Conservation (phyloP, 768 basidiomycete genomes). For the Mycena latifolia region DNA sequence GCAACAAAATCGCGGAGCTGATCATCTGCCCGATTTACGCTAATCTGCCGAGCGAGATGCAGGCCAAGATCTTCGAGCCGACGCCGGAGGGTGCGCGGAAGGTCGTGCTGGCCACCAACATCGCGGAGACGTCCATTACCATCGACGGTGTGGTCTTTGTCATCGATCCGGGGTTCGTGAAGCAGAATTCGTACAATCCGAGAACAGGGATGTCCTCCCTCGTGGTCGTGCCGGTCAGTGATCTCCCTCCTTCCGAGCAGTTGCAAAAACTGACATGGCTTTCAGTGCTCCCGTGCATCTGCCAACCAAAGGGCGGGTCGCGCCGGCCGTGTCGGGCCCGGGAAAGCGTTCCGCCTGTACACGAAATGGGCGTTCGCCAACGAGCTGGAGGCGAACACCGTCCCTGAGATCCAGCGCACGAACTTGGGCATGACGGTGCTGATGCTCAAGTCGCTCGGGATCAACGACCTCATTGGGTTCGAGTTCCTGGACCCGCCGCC, state of each 20-base stretch:
- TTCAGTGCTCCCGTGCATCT: slow-evolving; percentile 94
- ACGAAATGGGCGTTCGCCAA: slow-evolving; percentile 99
- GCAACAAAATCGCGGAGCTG: slow-evolving; percentile 95
- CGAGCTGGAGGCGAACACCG: slow-evolving; percentile 96
- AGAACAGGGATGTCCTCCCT: slow-evolving; percentile 98
- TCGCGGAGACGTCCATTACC: slow-evolving; percentile 99
- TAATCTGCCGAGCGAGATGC: slow-evolving; percentile 99
- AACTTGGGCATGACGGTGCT: slow-evolving; percentile 97
- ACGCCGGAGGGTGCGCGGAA: slow-evolving; percentile 97
- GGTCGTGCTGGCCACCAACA: slow-evolving; percentile 98
- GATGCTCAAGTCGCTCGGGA: slow-evolving; percentile 94
- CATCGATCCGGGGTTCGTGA: slow-evolving; percentile 99
- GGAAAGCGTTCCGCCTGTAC: slow-evolving; percentile 98
- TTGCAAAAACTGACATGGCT: not conserved
- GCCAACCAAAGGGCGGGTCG: slow-evolving; percentile 98
- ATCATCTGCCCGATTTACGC: slow-evolving; percentile 99
- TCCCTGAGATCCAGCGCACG: slow-evolving; percentile 99
- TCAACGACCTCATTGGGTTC: slow-evolving; percentile 98
- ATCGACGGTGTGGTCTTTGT: slow-evolving; percentile 99
- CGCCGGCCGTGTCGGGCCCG: slow-evolving; percentile 97
- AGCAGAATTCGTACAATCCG: slow-evolving; percentile 99
- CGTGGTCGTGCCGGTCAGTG: slow-evolving; percentile 91
- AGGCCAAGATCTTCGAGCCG: slow-evolving; percentile 99
- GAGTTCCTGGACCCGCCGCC: slow-evolving; percentile 99
- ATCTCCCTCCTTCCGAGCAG: not conserved